Evolutionary conservation across 805 yeast species (phyloP).

Genomic region (Phaffomyces antillensis): DNA sequence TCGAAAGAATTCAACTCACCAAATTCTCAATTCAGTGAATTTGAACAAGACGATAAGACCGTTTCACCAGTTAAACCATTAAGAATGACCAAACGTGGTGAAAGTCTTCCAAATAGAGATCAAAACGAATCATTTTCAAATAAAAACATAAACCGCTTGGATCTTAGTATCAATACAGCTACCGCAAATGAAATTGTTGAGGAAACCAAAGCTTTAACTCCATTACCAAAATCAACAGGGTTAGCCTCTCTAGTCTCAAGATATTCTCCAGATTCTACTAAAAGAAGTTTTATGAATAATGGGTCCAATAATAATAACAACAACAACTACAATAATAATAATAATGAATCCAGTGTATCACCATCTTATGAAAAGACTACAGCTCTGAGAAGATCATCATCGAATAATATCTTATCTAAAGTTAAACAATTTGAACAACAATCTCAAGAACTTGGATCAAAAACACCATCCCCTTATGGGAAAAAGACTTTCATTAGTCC

Average conservation of each 20-base stretch:
- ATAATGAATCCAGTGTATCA: background rate
- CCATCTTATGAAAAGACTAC: conserved; percentile 2
- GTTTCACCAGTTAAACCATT: conserved; percentile 58
- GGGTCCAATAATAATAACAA: too few species aligned
- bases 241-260: conserved; percentile 11
- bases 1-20: background rate
- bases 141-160: conserved; percentile 15
- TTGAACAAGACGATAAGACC: conserved; percentile 1
- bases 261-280: conserved; percentile 11
- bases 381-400: conserved; percentile 21
- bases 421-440: conserved; percentile 26
- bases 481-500: conserved; percentile 13
- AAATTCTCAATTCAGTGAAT: background rate
- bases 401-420: conserved; percentile 24
- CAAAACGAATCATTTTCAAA: background rate
- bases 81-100: conserved; percentile 54
- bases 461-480: conserved; percentile 9
- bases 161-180: conserved; percentile 15
- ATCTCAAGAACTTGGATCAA: conserved; percentile 3
- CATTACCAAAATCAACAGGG: conserved; percentile 9
- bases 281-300: background rate
- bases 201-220: conserved; percentile 4
- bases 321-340: background rate
- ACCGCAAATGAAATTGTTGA: conserved; percentile 7
- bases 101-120: conserved; percentile 14